phyloP scores from a whole-genome alignment of 2,329 filamentous ascomycete species.

The Alternaria viburni region DNA sequence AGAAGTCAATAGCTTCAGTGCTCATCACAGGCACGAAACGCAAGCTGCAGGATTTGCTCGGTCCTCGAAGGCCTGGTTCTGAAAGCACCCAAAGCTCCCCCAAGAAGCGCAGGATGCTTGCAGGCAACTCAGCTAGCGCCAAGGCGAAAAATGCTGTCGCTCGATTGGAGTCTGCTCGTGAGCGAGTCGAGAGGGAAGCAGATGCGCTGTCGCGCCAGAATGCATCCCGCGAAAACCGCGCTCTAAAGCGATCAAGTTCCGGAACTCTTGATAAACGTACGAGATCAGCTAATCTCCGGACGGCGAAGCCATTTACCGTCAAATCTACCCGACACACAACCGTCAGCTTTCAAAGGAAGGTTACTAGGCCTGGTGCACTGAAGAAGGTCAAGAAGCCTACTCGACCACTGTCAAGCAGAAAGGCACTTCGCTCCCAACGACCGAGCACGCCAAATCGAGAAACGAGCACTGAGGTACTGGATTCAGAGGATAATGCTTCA shows the following conservation, averaged over 20 bases:
- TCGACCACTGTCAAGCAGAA: constrained; percentile 19
- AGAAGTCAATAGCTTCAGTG: constrained; percentile 38
- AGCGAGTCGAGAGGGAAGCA: constrained; percentile 35
- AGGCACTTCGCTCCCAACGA: constrained; percentile 18
- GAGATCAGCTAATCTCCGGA: constrained; percentile 11
- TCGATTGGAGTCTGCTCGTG: constrained; percentile 26
- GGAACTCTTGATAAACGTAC: constrained; percentile 17
- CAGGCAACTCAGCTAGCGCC: constrained; percentile 21
- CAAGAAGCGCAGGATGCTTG: constrained; percentile 39
- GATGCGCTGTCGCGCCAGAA: constrained; percentile 37
- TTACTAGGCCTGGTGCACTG: constrained; percentile 28
- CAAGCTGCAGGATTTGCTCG: constrained; percentile 41
- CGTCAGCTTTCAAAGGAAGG: constrained; percentile 31
- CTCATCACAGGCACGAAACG: constrained; percentile 44
- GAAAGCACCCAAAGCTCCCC: constrained; percentile 34
- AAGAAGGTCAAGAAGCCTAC: constrained; percentile 30
- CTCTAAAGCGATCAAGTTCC: constrained; percentile 33
- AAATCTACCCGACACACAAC: constrained; percentile 30
- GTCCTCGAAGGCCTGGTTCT: constrained; percentile 25
- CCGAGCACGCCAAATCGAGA: constrained; percentile 25
- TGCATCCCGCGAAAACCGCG: constrained; percentile 42
- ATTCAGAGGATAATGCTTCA: constrained; percentile 31
- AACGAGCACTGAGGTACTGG: constrained; percentile 6
- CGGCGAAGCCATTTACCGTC: constrained; percentile 15
- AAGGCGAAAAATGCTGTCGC: constrained; percentile 36